Conservation (phyloP, 257 asterid genomes). For the Linaria vulgaris region DNA sequence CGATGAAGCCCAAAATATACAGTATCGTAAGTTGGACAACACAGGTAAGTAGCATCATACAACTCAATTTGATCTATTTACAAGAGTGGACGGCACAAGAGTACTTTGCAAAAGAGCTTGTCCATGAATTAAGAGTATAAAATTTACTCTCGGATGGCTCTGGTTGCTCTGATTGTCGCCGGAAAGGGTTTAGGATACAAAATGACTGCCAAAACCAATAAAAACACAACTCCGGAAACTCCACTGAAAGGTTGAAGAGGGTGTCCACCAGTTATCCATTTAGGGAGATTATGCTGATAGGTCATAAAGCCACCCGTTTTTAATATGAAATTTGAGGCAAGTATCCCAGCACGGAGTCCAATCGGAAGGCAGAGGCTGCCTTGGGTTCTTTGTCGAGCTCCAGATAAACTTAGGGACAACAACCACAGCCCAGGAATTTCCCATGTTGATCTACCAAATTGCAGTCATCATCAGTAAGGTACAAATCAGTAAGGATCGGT, state of each 20-base stretch:
- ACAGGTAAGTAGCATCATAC: neutral
- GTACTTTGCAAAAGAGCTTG: slow-evolving; percentile 5
- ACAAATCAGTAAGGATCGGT: slow-evolving; percentile 8
- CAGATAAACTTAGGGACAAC: slow-evolving; percentile 74
- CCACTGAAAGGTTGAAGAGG: slow-evolving; percentile 88
- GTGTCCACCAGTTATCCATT: slow-evolving; percentile 66
- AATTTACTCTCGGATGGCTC: slow-evolving; percentile 38
- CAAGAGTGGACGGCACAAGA: neutral
- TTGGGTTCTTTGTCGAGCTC: slow-evolving; percentile 64
- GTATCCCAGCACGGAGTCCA: slow-evolving; percentile 85
- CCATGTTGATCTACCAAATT: slow-evolving; percentile 58
- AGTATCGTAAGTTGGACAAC: neutral
- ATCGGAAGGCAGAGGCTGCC: slow-evolving; percentile 84
- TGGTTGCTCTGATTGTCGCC: slow-evolving; percentile 31
- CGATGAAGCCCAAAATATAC: neutral
- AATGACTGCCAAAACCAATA: slow-evolving; percentile 51
- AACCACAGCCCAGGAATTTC: slow-evolving; percentile 89
- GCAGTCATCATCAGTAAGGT: slow-evolving; percentile 22
- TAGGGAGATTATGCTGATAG: slow-evolving; percentile 47
- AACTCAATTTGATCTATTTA: slow-evolving; percentile 14
- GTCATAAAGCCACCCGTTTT: slow-evolving; percentile 61
- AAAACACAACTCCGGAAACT: slow-evolving; percentile 62
- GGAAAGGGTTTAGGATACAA: slow-evolving; percentile 48
- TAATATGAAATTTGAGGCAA: slow-evolving; percentile 56
- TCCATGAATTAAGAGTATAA: slow-evolving; percentile 5